Evolutionary conservation across 1,139 yeast genomes (phyloP), one percentile per base, ranked within the genome.

Genomic region (Geotrichum aggregatum): DNA sequence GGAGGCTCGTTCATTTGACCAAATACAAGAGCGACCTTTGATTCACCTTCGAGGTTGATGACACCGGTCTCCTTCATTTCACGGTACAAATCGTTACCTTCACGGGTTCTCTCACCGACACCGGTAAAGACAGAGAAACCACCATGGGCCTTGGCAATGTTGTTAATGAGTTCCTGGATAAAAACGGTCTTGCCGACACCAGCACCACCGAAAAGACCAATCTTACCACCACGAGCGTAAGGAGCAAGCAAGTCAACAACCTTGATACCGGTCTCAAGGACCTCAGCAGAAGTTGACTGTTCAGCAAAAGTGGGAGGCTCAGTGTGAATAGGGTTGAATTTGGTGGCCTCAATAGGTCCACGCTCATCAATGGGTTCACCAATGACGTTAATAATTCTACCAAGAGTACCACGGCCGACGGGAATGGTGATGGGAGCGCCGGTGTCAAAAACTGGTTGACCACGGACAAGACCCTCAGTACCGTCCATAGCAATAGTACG

Each of bases 1-100:
- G 98, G 98, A 73, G 98, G 98, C 83, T 92, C 98, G 83, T 92
- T 92, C 98, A 92, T 92, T 82, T 92, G 98, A 76, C 98, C 98
- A 82, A 92, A 92, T 63, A 92, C 98, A 72, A 92, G 83, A 67
- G 98, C 95, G 78, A 92, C 98, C 85, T 92, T 92, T 72, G 98
- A 92, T 67, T 92, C 98, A 78, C 98, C 98, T 74, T 92, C 98
- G 69, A 89, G 83, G 87, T 92, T 89, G 78, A 92, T 92, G 79
- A 92, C 98, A 84, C 98, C 98, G 66, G 98, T 91, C 82, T 92
- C 98, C 75, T 85, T 89, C 98, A 92, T 92, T 82, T 92, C 98
- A 83, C 96, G 95, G 95, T 92, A 92, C 78, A 92, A 84, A 85
- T 92, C 98, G 83, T 92, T 92, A 88, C 98, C 98, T 81, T 92